Evolutionary conservation across 768 basidiomycete genomes (phyloP).

Genomic region (Boletellus ananiceps): DNA sequence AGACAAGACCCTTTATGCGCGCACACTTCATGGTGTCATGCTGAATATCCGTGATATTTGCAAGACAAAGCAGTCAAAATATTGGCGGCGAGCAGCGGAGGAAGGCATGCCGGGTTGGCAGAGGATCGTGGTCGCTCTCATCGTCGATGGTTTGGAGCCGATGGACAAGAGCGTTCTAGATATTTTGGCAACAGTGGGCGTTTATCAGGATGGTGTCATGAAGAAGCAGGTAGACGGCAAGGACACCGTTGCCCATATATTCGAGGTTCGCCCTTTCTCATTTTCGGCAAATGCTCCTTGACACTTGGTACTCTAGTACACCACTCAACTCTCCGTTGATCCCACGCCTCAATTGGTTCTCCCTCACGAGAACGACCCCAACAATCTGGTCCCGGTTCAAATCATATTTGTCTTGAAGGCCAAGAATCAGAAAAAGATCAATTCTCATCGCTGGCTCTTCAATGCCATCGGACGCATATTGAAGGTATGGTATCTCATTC

Average conservation of each 20-base stretch:
- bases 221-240: conserved; percentile 89
- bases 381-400: conserved; percentile 90
- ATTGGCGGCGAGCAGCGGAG: conserved; percentile 79
- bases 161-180: conserved; percentile 96
- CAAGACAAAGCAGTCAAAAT: conserved; percentile 92
- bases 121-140: conserved; percentile 83
- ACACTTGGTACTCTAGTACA: conserved; percentile 57
- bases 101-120: conserved; percentile 89
- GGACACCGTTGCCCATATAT: conserved; percentile 89
- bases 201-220: conserved; percentile 94
- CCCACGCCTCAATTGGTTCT: conserved; percentile 85
- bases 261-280: conserved; percentile 57
- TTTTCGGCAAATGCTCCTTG: background rate
- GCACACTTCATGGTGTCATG: conserved; percentile 95
- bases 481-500: conserved; percentile 42
- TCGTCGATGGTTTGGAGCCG: conserved; percentile 88
- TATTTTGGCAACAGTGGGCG: conserved; percentile 82
- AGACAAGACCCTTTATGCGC: conserved; percentile 86
- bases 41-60: conserved; percentile 96
- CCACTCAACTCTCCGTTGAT: conserved; percentile 93
- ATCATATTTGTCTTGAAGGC: conserved; percentile 90
- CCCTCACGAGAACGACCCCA: conserved; percentile 83
- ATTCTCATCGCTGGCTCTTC: conserved; percentile 94
- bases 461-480: conserved; percentile 85
- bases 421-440: conserved; percentile 95